These are phyloP conservation scores for Gonapodya prolifera DNA, from an alignment of 192 early-diverging fungal genomes.

Conservation along the genomic window DNA sequence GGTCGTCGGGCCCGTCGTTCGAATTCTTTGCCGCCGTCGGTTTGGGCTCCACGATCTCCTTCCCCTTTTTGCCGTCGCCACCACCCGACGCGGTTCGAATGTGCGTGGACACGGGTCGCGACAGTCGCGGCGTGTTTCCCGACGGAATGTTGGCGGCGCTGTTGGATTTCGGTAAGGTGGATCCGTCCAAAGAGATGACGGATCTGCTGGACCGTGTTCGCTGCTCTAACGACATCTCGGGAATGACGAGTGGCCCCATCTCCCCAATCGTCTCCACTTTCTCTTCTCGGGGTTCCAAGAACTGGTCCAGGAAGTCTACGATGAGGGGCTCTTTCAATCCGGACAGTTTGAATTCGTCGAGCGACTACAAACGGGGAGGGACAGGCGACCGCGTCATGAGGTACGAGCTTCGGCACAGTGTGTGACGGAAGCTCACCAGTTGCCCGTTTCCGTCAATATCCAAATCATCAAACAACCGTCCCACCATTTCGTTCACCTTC, in stretches of 20 bases:
- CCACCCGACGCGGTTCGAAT: background rate
- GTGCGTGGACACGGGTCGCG: too few relatives aligned
- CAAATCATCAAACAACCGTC: conserved; percentile 61
- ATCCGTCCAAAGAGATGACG: background rate
- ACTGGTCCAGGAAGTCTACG: conserved; percentile 64
- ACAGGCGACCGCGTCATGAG: background rate
- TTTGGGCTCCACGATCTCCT: background rate
- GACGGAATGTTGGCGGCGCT: background rate
- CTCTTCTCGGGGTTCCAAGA: conserved; percentile 20
- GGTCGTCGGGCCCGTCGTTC: background rate
- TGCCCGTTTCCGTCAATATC: conserved; percentile 69
- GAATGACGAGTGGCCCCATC: background rate
- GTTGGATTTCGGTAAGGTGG: background rate
- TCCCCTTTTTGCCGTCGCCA: background rate
- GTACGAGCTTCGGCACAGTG: background rate
- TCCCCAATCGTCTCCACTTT: background rate
- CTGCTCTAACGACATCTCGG: background rate
- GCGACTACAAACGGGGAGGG: conserved; percentile 25
- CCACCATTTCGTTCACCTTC: conserved; percentile 48
- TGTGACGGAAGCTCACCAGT: conserved; percentile 29
- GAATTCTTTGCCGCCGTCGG: background rate
- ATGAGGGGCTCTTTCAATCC: conserved; percentile 68
- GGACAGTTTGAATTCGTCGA: conserved; percentile 64
- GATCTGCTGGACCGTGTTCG: background rate
- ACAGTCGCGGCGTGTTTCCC: background rate